These are phyloP conservation scores for Orbilia blumenaviensis DNA, from an alignment of 2,329 filamentous ascomycete species.

Conservation along the genomic window DNA sequence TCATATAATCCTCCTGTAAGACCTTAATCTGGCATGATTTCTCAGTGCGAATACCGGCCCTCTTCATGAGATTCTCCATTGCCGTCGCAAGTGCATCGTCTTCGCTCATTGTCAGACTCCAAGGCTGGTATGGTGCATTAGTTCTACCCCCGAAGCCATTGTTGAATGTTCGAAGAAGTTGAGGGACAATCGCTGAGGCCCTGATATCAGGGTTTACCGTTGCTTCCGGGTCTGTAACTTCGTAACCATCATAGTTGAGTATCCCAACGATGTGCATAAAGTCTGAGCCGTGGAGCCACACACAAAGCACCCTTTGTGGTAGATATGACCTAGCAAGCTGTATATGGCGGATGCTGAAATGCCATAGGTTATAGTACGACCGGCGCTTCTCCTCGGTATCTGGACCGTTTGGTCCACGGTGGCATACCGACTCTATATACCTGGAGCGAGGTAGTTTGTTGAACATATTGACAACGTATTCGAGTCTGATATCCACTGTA, in stretches of 20 bases:
- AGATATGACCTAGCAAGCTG: not conserved
- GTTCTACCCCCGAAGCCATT: not conserved
- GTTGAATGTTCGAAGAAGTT: slow-evolving; percentile 1
- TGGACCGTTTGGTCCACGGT: too few species aligned
- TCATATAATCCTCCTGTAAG: not conserved
- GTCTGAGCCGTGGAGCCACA: not conserved
- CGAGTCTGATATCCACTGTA: not conserved
- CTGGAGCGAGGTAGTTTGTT: slow-evolving; percentile 35
- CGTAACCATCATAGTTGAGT: not conserved
- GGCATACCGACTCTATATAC: not conserved
- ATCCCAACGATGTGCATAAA: slow-evolving; percentile 26
- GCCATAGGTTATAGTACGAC: slow-evolving; percentile 43
- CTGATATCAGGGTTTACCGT: not conserved
- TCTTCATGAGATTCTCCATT: not conserved
- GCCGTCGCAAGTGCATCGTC: not conserved
- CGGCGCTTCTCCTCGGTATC: not conserved
- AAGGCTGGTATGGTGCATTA: not conserved
- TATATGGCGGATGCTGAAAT: slow-evolving; percentile 38
- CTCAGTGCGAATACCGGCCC: not conserved
- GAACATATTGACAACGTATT: slow-evolving; percentile 37
- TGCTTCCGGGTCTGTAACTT: not conserved
- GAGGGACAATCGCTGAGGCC: not conserved
- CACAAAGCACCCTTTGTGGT: slow-evolving; percentile 28
- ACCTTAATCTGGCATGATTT: too few species aligned
- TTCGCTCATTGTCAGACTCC: slow-evolving; percentile 1